phyloP scores from a whole-genome alignment of 495 filamentous ascomycete species.

The Filosporella fistucella region DNA sequence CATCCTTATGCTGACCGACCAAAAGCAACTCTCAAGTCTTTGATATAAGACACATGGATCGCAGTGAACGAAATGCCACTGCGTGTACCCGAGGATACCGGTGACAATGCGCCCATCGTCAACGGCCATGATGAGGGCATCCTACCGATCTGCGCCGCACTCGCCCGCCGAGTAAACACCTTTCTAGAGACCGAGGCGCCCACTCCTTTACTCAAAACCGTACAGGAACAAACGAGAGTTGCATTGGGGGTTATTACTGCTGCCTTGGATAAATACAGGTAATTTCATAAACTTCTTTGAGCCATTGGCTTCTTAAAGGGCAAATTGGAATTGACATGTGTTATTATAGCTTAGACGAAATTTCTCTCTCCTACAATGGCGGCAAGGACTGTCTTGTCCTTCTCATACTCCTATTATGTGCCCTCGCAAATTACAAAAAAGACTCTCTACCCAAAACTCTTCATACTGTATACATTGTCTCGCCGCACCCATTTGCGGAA shows the following conservation, averaged over 20 bases:
- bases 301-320: not conserved
- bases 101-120: constrained; percentile 13
- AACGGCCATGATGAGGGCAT: constrained; percentile 13
- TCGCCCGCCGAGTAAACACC: constrained; percentile 58
- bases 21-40: not conserved
- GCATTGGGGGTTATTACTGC: constrained; percentile 68
- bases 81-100: constrained; percentile 12
- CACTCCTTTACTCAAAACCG: constrained; percentile 51
- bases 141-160: constrained; percentile 46
- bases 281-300: too few species aligned
- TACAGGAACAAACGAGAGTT: constrained; percentile 67
- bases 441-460: constrained; percentile 38
- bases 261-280: constrained; percentile 69
- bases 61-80: constrained; percentile 20
- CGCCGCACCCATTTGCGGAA: constrained; percentile 71
- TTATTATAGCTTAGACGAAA: constrained; percentile 56
- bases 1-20: not conserved
- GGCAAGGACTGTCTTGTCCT: constrained; percentile 77
- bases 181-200: constrained; percentile 63
- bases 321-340: not conserved
- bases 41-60: constrained; percentile 14
- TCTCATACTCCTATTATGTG: constrained; percentile 20
- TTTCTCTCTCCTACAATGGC: constrained; percentile 94
- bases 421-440: constrained; percentile 12
- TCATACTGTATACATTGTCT: constrained; percentile 84